Evolutionary conservation across 2,329 filamentous ascomycete species (phyloP), one percentile per base, ranked within the genome.

Genomic region (Fusarium globosum): DNA sequence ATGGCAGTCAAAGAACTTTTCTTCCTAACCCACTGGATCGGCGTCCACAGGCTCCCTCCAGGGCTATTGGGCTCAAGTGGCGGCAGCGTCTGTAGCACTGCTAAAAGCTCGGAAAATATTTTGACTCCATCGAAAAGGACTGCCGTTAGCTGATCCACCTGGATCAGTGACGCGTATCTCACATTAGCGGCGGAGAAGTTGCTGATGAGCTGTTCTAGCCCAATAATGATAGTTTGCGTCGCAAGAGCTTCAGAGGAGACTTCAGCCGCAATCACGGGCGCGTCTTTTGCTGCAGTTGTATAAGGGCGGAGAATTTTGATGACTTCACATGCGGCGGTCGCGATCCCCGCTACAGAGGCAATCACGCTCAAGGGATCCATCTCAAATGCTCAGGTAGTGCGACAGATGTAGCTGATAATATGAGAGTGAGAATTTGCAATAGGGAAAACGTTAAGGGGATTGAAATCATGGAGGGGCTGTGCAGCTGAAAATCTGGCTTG

Each of bases 351-450:
- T 28, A 46, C 43, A 10, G 43, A 46, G 4, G 43, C 43, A 28
- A 28, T 20, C 23, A 46, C 23, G 12, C 43, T 46, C 12, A 28
- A 26, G 1, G 43, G 43, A 15, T 28, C 43, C 43, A 46, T 46
- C 43, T 28, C 18, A 7, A 4, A 11, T 28, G 8, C 23, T 28
- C 0, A 0, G 1, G 12, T 0, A 10, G 23, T 6, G 5, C 23
- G 18, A 4, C 0, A 26, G 7, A 45, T 3, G 0, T 1, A 45
- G 16, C 2, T 20, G 16, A 26, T 2, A 2, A 26, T 45, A 10
- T 1, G 14, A n/a, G n/a, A 45, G n/a, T 7, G 8, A 9, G 16
- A 14, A 13, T 6, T 45, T 13, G 7, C 16, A 4, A 26, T 4
- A 13, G 16, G 15, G 6, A 18, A 1, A 23, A 12, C 10, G 10